Conservation (phyloP, 306 rosid genomes). For the Cicer chorassanicum region DNA sequence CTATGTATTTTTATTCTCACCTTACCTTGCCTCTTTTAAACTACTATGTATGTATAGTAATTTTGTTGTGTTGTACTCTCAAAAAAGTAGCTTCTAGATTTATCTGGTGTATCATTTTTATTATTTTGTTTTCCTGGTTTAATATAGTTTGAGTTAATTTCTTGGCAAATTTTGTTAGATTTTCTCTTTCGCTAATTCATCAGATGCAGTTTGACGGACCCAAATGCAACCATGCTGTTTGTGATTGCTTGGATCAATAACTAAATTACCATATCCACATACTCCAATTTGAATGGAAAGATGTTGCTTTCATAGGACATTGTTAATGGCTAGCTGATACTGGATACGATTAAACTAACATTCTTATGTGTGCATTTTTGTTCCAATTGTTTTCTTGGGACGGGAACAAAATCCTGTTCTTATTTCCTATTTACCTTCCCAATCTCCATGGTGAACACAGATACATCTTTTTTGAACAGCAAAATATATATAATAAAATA, state of each 20-base stretch:
- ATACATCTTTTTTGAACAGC: no score
- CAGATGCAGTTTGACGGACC: not conserved
- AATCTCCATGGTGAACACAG: not conserved
- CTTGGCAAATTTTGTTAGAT: not conserved
- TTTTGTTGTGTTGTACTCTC: not conserved
- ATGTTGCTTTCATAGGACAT: not conserved
- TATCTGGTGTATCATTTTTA: constrained; percentile 36
- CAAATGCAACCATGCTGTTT: not conserved
- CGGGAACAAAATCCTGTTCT: not conserved
- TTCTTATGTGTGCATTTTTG: not conserved
- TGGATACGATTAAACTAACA: not conserved
- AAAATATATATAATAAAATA: no score
- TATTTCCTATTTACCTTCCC: not conserved
- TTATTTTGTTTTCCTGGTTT: constrained; percentile 35
- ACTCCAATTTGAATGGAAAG: not conserved
- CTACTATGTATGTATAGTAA: constrained; percentile 49
- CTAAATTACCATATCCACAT: not conserved
- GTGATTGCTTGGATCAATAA: not conserved
- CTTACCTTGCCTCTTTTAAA: constrained; percentile 42
- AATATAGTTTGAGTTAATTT: constrained; percentile 43
- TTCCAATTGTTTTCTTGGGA: constrained; percentile 22
- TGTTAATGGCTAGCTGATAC: not conserved
- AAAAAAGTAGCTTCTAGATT: constrained; percentile 36
- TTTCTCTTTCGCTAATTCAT: constrained; percentile 23
- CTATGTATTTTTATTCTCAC: constrained; percentile 42